A percentile compares a stretch with the other conserved stretches of the same genome.
These are phyloP conservation scores for Ganoderma leucocontextum DNA, from an alignment of 1,284 basidiomycete species.

Conservation along the genomic window DNA sequence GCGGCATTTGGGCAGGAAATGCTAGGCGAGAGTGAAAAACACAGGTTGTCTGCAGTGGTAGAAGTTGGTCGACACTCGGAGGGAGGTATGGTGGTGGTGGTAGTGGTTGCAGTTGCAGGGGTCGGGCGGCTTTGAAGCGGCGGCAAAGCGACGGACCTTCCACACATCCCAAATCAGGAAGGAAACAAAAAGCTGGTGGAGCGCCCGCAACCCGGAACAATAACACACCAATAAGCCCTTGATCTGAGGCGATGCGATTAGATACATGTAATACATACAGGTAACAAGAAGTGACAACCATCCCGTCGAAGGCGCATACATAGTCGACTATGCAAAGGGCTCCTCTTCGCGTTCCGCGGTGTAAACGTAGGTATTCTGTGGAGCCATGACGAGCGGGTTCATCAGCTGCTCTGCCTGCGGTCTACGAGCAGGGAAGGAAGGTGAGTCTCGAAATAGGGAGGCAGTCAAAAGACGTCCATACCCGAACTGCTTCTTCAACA, in stretches of 20 bases:
- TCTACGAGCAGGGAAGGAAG: slow-evolving; percentile 9
- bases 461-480: slow-evolving; percentile 20
- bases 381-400: slow-evolving; percentile 36
- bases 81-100: not conserved
- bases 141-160: not conserved
- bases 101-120: not conserved
- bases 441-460: not conserved
- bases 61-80: not conserved
- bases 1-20: not conserved
- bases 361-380: slow-evolving; percentile 33
- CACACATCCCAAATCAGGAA: slow-evolving; percentile 1
- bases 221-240: not conserved
- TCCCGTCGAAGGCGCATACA: not conserved
- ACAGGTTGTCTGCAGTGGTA: not conserved
- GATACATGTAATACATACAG: slow-evolving; percentile 15
- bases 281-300: slow-evolving; percentile 12
- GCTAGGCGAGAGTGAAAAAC: not conserved
- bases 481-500: slow-evolving; percentile 41
- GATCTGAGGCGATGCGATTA: slow-evolving; percentile 2
- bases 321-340: slow-evolving; percentile 17
- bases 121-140: not conserved
- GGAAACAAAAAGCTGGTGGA: not conserved
- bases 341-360: slow-evolving; percentile 29
- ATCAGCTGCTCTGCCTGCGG: slow-evolving; percentile 35
- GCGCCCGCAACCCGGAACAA: not conserved